Evolutionary conservation across 805 yeast genomes (phyloP).

Genomic region (Candida xiaguanensis): DNA sequence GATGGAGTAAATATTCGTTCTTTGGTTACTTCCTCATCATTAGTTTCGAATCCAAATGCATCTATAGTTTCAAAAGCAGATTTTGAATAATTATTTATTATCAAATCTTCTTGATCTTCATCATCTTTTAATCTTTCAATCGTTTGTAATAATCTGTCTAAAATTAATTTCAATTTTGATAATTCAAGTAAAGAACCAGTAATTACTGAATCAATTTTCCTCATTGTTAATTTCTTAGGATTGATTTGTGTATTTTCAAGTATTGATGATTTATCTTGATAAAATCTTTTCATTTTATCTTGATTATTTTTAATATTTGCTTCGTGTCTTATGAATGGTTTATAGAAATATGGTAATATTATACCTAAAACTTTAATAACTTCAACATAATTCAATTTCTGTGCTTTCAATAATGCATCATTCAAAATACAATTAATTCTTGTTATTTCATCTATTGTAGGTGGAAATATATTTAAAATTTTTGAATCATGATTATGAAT

Average conservation of each 20-base stretch:
- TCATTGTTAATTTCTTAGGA: constrained; percentile 22
- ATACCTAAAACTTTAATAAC: constrained; percentile 75
- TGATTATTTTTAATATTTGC: constrained; percentile 77
- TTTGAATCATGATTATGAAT: constrained; percentile 35
- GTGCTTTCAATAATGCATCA: constrained; percentile 67
- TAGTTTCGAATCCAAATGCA: constrained; percentile 64
- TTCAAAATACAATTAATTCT: constrained; percentile 82
- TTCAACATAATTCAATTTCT: constrained; percentile 69
- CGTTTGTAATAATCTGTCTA: constrained; percentile 55
- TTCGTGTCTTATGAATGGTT: constrained; percentile 90
- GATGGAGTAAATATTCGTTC: constrained; percentile 80
- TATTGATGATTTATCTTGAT: constrained; percentile 24
- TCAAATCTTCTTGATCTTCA: constrained; percentile 4
- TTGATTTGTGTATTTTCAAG: constrained; percentile 29
- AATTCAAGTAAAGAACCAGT: constrained; percentile 65
- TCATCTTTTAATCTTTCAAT: constrained; percentile 17
- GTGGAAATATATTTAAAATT: constrained; percentile 83
- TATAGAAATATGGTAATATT: constrained; percentile 85
- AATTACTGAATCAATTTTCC: constrained; percentile 44
- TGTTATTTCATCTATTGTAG: constrained; percentile 91
- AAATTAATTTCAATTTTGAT: constrained; percentile 62
- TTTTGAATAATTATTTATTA: constrained; percentile 32
- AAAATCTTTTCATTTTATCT: constrained; percentile 42
- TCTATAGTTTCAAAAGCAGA: constrained; percentile 66
- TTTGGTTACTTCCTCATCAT: constrained; percentile 27